phyloP scores from a whole-genome alignment of 768 basidiomycete species.

The Lactarius akahatsu region DNA sequence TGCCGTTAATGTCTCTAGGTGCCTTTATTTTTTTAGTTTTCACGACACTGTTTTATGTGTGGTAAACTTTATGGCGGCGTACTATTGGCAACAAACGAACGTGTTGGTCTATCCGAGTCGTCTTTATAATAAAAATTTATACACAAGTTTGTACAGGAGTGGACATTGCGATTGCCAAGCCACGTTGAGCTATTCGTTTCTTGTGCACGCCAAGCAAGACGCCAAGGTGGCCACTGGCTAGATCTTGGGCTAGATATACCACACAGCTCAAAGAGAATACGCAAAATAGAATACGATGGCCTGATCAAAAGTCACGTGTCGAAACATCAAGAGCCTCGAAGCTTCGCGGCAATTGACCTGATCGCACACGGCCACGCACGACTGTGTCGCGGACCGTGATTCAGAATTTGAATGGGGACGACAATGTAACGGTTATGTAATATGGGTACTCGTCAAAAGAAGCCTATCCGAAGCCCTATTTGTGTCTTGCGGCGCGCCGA shows the following conservation, averaged over 20 bases:
- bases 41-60: not conserved
- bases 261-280: not conserved
- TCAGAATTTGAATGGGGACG: not conserved
- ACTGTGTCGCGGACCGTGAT: not conserved
- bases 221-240: too few relatives aligned
- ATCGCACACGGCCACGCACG: not conserved
- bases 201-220: not conserved
- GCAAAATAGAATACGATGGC: not conserved
- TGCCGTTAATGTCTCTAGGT: not conserved
- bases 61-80: not conserved
- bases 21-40: not conserved
- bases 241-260: not conserved
- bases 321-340: not conserved
- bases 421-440: too few relatives aligned
- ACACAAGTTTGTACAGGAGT: not conserved
- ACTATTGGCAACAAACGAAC: not conserved
- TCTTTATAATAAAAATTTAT: not conserved
- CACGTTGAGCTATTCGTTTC: not conserved
- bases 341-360: not conserved
- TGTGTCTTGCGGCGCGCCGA: not conserved
- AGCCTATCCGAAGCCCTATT: not conserved
- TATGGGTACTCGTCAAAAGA: not conserved
- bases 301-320: not conserved
- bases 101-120: not conserved
- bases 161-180: not conserved